phyloP scores from a whole-genome alignment of 1,284 basidiomycete species.

The Boletus chippewaensis region DNA sequence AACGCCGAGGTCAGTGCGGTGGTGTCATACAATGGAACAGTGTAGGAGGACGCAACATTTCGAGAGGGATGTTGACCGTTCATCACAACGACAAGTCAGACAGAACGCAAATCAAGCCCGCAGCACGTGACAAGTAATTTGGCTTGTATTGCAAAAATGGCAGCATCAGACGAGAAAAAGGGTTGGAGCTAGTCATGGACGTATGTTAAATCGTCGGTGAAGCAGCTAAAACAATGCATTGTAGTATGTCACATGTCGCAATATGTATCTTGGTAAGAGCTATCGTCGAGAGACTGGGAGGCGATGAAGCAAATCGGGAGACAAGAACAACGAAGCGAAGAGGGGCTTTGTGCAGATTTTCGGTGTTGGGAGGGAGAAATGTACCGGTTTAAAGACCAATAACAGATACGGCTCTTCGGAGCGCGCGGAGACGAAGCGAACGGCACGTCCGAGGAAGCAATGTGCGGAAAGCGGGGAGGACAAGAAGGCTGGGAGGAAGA shows the following conservation, averaged over 20 bases:
- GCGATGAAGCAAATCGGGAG: conserved; percentile 20
- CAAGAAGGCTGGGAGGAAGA: conserved; percentile 28
- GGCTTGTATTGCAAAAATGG: conserved; percentile 5
- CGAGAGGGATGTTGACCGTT: conserved; percentile 12
- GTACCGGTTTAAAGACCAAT: conserved; percentile 26
- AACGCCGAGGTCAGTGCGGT: conserved; percentile 31
- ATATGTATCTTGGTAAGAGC: conserved; percentile 26
- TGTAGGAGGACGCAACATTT: conserved; percentile 7
- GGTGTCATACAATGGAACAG: conserved; percentile 20
- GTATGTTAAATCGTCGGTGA: conserved; percentile 30
- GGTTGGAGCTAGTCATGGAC: conserved; percentile 18
- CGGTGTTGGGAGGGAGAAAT: conserved; percentile 13
- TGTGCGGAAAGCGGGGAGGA: conserved; percentile 16
- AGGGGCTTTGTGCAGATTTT: conserved; percentile 25
- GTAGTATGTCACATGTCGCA: conserved; percentile 32
- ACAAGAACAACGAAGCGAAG: conserved; percentile 31
- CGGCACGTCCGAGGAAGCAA: conserved; percentile 10
- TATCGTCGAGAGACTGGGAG: conserved; percentile 18
- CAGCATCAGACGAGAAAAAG: conserved; percentile 8
- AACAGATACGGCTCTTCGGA: conserved; percentile 21
- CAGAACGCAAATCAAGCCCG: neutral
- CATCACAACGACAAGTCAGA: conserved; percentile 9
- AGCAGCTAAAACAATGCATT: conserved; percentile 31
- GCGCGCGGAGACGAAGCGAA: conserved; percentile 12
- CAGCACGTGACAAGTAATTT: conserved; percentile 23